Evolutionary conservation across 208 protist genomes (phyloP), one percentile per base, ranked within the genome.

Genomic region (Acanthamoeba culbertsoni): DNA sequence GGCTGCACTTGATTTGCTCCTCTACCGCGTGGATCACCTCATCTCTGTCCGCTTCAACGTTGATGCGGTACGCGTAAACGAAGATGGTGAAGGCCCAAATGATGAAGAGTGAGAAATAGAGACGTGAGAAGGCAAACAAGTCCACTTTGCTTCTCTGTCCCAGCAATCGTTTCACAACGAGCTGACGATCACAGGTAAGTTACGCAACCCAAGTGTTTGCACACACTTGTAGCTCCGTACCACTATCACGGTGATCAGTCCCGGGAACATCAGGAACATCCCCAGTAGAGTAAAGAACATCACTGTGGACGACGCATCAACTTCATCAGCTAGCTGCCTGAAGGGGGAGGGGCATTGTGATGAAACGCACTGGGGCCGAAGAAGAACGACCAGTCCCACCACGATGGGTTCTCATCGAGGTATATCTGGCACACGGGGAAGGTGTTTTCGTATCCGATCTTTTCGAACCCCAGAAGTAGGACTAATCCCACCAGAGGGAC

Each of bases 401-500:
- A 79, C n/a, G 68, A 79, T 10, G 10, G 10, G 37, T 79, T 20
- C 16, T 45, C 18, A 40, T 79, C 68, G 68, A 79, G 68, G 28
- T 79, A 79, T 16, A 79, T 40, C 42, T 79, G 68, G 42, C 68
- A 79, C 68, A 79, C 37, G 68, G 68, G 68, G 68, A 79, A 79
- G 10, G 68, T 79, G 68, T 79, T 79, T 40, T 79, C 68, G 37
- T 79, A 79, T 6, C 68, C 68, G 42, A 79, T 79, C 37, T 48
- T 45, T 12, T 79, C 68, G 42, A 79, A 79, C 18, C 68, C 68
- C 40, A 79, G 12, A 3, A 79, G 68, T 33, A 79, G 48, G 0
- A 40, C 68, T 37, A 79, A 40, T 26, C 68, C 68, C 6, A 79
- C 16, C 37, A 79, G 68, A 33, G 68, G 68, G 3, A 79, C 68